Evolutionary conservation across 208 protist genomes (phyloP).

Genomic region (Wallacemonas sp.): DNA sequence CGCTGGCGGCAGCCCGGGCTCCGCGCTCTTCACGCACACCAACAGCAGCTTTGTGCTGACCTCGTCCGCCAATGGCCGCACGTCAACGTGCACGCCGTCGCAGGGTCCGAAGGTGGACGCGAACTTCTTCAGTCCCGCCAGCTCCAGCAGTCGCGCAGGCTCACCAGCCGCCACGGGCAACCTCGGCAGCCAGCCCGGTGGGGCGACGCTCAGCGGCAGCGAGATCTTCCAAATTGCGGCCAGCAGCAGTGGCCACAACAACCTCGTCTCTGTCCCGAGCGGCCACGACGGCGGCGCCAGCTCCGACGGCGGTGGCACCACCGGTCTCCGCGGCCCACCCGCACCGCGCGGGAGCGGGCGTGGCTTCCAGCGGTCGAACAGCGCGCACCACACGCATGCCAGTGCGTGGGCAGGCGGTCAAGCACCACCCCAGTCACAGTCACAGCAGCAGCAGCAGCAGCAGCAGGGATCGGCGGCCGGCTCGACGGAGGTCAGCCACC

Average conservation of each 20-base stretch:
- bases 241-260: not conserved
- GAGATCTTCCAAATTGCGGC: not conserved
- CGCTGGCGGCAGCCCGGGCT: constrained; percentile 23
- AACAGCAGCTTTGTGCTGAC: constrained; percentile 35
- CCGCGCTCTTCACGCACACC: constrained; percentile 32
- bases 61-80: constrained; percentile 25
- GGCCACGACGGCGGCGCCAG: not conserved
- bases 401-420: too few species aligned
- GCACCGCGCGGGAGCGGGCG: constrained; percentile 1
- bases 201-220: not conserved
- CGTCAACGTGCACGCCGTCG: constrained; percentile 37
- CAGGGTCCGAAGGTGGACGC: constrained; percentile 30
- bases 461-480: too few species aligned
- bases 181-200: not conserved
- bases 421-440: too few species aligned
- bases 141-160: constrained; percentile 12
- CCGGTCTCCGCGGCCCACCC: too few species aligned
- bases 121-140: constrained; percentile 28
- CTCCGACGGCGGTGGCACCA: not conserved
- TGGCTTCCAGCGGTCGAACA: constrained; percentile 8
- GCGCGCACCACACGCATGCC: not conserved
- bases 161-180: not conserved
- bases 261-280: not conserved
- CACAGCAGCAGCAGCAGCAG: not conserved
- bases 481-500: constrained; percentile 1